Conservation (phyloP, 495 filamentous ascomycete genomes). For the Penicillium psychrofluorescens region DNA sequence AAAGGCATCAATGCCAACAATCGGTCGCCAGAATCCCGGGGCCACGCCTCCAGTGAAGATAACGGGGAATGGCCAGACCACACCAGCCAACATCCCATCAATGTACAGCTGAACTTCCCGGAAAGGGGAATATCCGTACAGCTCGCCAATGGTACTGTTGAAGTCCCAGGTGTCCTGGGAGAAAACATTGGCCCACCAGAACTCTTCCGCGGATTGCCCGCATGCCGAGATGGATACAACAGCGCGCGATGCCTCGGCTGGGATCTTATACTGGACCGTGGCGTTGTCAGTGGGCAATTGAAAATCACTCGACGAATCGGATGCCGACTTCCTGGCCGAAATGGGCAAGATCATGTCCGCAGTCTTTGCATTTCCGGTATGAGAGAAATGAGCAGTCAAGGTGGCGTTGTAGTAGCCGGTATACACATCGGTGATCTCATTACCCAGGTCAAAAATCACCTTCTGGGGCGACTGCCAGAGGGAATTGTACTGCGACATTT, state of each 20-base stretch:
- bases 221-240: slow-evolving; percentile 70
- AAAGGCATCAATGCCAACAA: slow-evolving; percentile 80
- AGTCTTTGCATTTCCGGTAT: slow-evolving; percentile 35
- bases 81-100: slow-evolving; percentile 68
- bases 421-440: slow-evolving; percentile 66
- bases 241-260: slow-evolving; percentile 57
- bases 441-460: slow-evolving; percentile 79
- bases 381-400: slow-evolving; percentile 64
- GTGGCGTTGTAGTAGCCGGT: slow-evolving; percentile 80
- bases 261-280: slow-evolving; percentile 46
- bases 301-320: slow-evolving; percentile 58
- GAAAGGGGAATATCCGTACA: slow-evolving; percentile 71
- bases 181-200: slow-evolving; percentile 86
- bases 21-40: slow-evolving; percentile 74
- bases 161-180: slow-evolving; percentile 57
- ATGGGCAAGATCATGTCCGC: slow-evolving; percentile 70
- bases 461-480: slow-evolving; percentile 64
- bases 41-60: slow-evolving; percentile 86
- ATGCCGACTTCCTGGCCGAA: slow-evolving; percentile 49
- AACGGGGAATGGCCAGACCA: slow-evolving; percentile 78
- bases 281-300: slow-evolving; percentile 60
- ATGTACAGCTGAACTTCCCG: slow-evolving; percentile 78
- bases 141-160: slow-evolving; percentile 39
- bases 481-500: slow-evolving; percentile 66
- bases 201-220: slow-evolving; percentile 75